Conservation (phyloP, 2,329 filamentous ascomycete genomes). For the Ophiostoma piceae region DNA sequence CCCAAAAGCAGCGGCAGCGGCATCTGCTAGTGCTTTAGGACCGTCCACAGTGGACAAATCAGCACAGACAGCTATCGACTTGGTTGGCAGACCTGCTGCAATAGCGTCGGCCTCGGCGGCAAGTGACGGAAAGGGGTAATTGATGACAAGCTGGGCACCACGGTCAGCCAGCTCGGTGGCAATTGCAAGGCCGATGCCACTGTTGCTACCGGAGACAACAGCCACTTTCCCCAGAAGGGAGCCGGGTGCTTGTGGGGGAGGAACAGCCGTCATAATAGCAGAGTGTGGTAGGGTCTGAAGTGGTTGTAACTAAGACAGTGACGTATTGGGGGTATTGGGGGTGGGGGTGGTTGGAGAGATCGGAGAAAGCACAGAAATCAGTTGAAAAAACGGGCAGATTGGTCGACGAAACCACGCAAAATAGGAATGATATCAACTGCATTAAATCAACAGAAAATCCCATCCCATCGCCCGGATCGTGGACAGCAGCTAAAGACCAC, state of each 20-base stretch:
- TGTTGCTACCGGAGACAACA: slow-evolving; percentile 43
- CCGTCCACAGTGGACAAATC: slow-evolving; percentile 39
- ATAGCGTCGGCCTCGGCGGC: slow-evolving; percentile 32
- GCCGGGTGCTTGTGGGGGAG: slow-evolving; percentile 1
- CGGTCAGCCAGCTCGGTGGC: slow-evolving; percentile 41
- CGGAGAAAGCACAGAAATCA: background rate
- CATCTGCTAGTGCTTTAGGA: slow-evolving; percentile 36
- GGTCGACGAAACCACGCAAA: background rate
- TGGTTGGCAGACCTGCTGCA: slow-evolving; percentile 31
- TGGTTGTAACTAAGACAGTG: no score
- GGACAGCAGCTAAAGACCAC: background rate
- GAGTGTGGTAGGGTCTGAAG: background rate
- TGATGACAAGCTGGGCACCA: slow-evolving; percentile 45
- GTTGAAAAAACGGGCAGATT: background rate
- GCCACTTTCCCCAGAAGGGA: slow-evolving; percentile 43
- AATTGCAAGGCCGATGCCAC: slow-evolving; percentile 44
- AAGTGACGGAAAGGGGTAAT: slow-evolving; percentile 41
- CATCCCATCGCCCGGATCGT: background rate
- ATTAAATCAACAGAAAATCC: background rate
- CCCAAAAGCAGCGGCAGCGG: slow-evolving; percentile 30
- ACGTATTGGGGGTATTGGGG: background rate
- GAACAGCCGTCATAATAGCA: background rate
- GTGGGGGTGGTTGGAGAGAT: background rate
- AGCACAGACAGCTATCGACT: slow-evolving; percentile 39
- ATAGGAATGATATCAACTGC: background rate